phyloP scores from a whole-genome alignment of 768 basidiomycete genomes.

The Dictyophora rubrovolvata region DNA sequence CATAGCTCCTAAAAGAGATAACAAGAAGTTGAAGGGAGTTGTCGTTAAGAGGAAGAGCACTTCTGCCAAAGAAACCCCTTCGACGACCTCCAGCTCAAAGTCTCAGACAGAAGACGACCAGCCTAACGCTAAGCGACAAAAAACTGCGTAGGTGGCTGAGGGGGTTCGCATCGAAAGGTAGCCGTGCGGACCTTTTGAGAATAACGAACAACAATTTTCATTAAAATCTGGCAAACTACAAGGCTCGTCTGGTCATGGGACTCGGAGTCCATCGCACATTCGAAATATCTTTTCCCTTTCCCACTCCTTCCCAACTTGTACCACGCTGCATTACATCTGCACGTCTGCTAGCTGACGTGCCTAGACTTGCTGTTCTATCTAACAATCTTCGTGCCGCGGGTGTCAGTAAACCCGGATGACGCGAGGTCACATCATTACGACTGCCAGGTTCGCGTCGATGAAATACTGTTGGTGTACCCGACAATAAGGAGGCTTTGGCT shows the following conservation, averaged over 20 bases:
- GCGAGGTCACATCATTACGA: background rate
- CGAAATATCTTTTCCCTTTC: slow-evolving; percentile 52
- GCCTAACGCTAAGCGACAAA: slow-evolving; percentile 51
- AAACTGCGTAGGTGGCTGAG: slow-evolving; percentile 29
- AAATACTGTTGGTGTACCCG: background rate
- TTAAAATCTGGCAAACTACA: background rate
- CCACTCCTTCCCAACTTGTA: slow-evolving; percentile 44
- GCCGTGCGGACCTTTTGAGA: slow-evolving; percentile 7
- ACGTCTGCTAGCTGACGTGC: slow-evolving; percentile 50
- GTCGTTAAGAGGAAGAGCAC: slow-evolving; percentile 70
- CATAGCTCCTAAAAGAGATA: slow-evolving; percentile 50
- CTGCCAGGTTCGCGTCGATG: background rate
- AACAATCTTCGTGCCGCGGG: slow-evolving; percentile 77
- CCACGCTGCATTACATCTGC: slow-evolving; percentile 56
- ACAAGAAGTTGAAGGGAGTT: slow-evolving; percentile 66
- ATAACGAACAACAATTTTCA: background rate
- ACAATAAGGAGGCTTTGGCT: slow-evolving; percentile 57
- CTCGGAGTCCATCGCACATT: slow-evolving; percentile 75
- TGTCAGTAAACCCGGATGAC: slow-evolving; percentile 53
- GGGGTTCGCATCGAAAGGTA: slow-evolving; percentile 7
- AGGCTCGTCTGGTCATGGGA: slow-evolving; percentile 24
- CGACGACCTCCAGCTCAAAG: slow-evolving; percentile 7
- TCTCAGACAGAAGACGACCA: slow-evolving; percentile 16
- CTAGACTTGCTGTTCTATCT: slow-evolving; percentile 53
- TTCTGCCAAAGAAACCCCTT: slow-evolving; percentile 16